Evolutionary conservation across 225 moss, liverwort and hornwort genomes (phyloP).

Genomic region (Climacium dendroides): DNA sequence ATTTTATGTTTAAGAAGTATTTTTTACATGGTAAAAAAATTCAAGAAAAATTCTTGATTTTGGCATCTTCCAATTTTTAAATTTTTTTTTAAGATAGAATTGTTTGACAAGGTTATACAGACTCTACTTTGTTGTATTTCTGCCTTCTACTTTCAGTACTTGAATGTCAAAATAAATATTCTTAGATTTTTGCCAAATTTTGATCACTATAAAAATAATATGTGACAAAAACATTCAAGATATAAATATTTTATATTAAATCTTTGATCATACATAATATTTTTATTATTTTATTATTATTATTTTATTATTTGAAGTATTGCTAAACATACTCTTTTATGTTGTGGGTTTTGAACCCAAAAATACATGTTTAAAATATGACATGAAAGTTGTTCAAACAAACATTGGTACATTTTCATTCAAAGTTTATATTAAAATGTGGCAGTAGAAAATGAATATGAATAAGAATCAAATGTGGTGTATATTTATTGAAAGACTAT

Average conservation of each 20-base stretch:
- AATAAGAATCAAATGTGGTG: neutral
- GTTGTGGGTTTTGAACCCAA: rapidly evolving
- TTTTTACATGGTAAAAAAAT: neutral
- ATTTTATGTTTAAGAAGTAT: too few species aligned
- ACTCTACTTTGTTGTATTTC: neutral
- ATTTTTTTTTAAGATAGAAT: too few species aligned
- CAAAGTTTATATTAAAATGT: neutral
- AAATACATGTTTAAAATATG: neutral
- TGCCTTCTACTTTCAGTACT: neutral
- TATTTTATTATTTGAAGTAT: neutral
- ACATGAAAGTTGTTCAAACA: neutral
- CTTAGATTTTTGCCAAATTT: neutral
- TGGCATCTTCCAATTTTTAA: neutral
- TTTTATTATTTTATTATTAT: too few species aligned
- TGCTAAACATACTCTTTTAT: neutral
- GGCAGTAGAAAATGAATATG: neutral
- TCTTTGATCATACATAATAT: neutral
- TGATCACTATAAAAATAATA: neutral
- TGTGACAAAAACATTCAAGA: neutral
- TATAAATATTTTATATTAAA: neutral
- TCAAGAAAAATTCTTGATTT: neutral
- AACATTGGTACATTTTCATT: neutral
- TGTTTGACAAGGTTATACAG: rapidly evolving
- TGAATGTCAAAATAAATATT: neutral
- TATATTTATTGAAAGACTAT: neutral